Percentiles rank a stretch among this genome's conserved stretches.
These are phyloP conservation scores for Trichoderma sp. DNA, from an alignment of 2,329 filamentous ascomycete genomes.

Conservation along the genomic window DNA sequence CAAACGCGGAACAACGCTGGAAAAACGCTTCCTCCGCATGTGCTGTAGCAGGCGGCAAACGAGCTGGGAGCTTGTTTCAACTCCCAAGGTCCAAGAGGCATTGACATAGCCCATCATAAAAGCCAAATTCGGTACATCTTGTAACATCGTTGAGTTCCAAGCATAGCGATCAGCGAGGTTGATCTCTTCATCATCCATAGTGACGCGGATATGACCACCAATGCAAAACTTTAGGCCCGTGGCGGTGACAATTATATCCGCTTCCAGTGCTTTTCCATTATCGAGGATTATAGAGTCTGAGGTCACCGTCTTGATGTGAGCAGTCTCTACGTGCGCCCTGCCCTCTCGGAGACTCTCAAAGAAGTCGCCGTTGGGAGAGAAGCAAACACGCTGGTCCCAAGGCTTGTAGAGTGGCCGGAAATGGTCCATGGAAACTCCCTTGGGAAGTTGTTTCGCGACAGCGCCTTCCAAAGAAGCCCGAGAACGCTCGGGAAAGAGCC, in stretches of 20 bases:
- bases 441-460: slow-evolving; percentile 50
- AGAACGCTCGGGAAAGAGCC: slow-evolving; percentile 35
- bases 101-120: slow-evolving; percentile 63
- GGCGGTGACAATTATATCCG: slow-evolving; percentile 66
- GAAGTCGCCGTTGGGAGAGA: slow-evolving; percentile 51
- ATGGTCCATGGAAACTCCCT: slow-evolving; percentile 33
- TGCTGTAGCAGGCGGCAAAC: background rate
- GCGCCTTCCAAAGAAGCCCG: slow-evolving; percentile 51
- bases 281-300: slow-evolving; percentile 30
- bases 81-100: slow-evolving; percentile 63
- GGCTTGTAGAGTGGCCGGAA: slow-evolving; percentile 58
- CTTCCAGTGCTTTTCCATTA: slow-evolving; percentile 47
- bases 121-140: slow-evolving; percentile 51
- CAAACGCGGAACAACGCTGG: too few relatives aligned
- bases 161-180: slow-evolving; percentile 48
- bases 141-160: slow-evolving; percentile 63
- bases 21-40: too few relatives aligned
- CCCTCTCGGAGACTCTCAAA: slow-evolving; percentile 43
- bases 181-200: slow-evolving; percentile 51
- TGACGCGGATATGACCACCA: slow-evolving; percentile 52
- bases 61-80: slow-evolving; percentile 41
- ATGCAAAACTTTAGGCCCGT: slow-evolving; percentile 61
- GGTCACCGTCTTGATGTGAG: slow-evolving; percentile 49
- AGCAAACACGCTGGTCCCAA: slow-evolving; percentile 70
- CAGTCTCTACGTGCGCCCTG: slow-evolving; percentile 47